Evolutionary conservation across 1,139 yeast species (phyloP).

Genomic region (Yarrowia galli): DNA sequence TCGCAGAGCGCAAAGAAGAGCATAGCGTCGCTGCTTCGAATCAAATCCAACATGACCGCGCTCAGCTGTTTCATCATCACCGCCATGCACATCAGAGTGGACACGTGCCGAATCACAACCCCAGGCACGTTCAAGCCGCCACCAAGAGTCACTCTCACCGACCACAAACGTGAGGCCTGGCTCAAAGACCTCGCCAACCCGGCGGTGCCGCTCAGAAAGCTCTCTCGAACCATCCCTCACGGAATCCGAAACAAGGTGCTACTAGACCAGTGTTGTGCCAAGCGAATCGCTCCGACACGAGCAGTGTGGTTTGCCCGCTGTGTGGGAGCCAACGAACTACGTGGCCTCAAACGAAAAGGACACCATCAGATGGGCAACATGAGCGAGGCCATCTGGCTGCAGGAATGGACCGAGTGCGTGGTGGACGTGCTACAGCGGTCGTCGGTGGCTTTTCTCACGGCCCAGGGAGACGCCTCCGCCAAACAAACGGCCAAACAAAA

Average conservation of each 20-base stretch:
- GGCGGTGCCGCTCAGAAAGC: slow-evolving; percentile 65
- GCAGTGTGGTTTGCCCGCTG: slow-evolving; percentile 93
- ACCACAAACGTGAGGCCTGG: slow-evolving; percentile 86
- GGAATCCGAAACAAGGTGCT: slow-evolving; percentile 79
- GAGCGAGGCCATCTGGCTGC: slow-evolving; percentile 69
- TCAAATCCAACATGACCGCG: slow-evolving; percentile 65
- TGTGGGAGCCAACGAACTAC: slow-evolving; percentile 80
- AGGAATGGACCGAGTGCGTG: slow-evolving; percentile 89
- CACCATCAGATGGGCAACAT: slow-evolving; percentile 43
- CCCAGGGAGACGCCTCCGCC: slow-evolving; percentile 43
- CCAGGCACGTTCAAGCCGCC: slow-evolving; percentile 74
- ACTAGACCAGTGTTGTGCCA: slow-evolving; percentile 72
- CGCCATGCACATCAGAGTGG: slow-evolving; percentile 70
- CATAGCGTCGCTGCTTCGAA: slow-evolving; percentile 50
- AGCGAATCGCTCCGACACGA: slow-evolving; percentile 72
- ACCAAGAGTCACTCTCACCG: slow-evolving; percentile 87
- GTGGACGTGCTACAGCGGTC: slow-evolving; percentile 64
- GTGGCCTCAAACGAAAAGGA: slow-evolving; percentile 67
- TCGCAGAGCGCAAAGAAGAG: slow-evolving; percentile 45
- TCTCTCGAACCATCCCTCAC: slow-evolving; percentile 87
- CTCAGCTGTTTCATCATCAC: slow-evolving; percentile 67
- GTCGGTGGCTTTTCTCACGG: slow-evolving; percentile 44
- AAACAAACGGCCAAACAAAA: slow-evolving; percentile 42
- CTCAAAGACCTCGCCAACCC: slow-evolving; percentile 76
- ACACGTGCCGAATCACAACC: slow-evolving; percentile 64